phyloP scores from a whole-genome alignment of 495 filamentous ascomycete species.

The Talaromyces proteolyticus region DNA sequence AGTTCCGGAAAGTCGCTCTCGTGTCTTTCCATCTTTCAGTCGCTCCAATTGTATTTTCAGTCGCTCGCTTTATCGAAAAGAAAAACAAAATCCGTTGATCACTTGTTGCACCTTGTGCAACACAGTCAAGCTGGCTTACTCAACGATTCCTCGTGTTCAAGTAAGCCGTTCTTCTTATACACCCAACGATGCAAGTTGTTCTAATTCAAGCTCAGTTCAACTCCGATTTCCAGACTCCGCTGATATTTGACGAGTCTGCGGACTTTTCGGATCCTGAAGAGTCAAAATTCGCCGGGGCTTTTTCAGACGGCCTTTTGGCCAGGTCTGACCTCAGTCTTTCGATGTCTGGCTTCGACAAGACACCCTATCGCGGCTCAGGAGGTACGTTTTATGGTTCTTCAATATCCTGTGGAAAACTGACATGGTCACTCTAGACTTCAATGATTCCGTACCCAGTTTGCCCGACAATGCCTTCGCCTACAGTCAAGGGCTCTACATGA shows the following conservation, averaged over 20 bases:
- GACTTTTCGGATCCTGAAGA: constrained; percentile 47
- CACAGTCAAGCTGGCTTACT: constrained; percentile 51
- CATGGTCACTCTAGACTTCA: constrained; percentile 2
- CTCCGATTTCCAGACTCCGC: constrained; percentile 44
- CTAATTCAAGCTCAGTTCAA: constrained; percentile 23
- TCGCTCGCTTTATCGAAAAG: constrained; percentile 41
- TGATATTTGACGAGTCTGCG: constrained; percentile 48
- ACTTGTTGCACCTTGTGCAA: constrained; percentile 42
- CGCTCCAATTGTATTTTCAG: constrained; percentile 42
- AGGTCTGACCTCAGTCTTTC: constrained; percentile 48
- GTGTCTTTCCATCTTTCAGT: constrained; percentile 30
- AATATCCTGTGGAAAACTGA: not conserved
- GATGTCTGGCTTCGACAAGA: constrained; percentile 48
- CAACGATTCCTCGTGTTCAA: constrained; percentile 44
- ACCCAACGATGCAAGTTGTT: not conserved
- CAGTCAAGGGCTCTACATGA: constrained; percentile 37
- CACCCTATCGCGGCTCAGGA: constrained; percentile 30
- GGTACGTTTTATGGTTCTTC: constrained; percentile 22
- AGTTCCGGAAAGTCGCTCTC: constrained; percentile 30
- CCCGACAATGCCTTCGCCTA: constrained; percentile 21
- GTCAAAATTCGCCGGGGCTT: constrained; percentile 37
- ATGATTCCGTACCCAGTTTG: not conserved
- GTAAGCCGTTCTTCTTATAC: constrained; percentile 25
- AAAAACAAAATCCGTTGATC: constrained; percentile 14
- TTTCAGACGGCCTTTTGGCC: constrained; percentile 46